Base-by-base conservation (phyloP, 140 eudicot genomes). In the Oenanthe javanica region DNA sequence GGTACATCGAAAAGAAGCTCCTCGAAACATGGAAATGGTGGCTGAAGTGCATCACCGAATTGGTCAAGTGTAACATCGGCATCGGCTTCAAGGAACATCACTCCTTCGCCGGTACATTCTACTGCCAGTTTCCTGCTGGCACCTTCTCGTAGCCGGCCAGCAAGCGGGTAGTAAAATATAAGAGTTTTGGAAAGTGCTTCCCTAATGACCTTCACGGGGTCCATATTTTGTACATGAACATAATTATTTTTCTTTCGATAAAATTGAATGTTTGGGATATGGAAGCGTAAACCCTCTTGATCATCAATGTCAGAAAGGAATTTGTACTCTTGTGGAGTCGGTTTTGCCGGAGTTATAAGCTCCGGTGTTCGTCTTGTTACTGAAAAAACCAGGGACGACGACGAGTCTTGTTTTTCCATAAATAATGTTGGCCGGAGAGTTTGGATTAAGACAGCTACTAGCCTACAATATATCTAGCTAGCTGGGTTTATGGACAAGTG, bases 1-100 rank as follows among this genome's bases (percentile, higher is more conserved):
- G 94, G 96, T n/a, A 93, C 91, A 67, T 89, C 86, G 59, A 64
- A 90, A 25, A 93, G 92, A 1, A 93, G 88, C 80, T 93, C 90
- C 55, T 90, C 91, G 51, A 90, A 80, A 78, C 90, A 87, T 1
- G 97, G 97, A 82, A 93, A 90, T 6, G 97, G 97, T 40, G 97
- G 96, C 38, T 82, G 91, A 71, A 90, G 87, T 0, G 78, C 86
- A 36, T 86, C 86, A 0, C 97, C 96, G 43, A 93, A 90, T 59
- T 89, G 76, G 59, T 79, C 73, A n/a, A 92, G 78, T 9, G 83
- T 84, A n/a, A 90, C 97, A 43, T 92, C 91, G 1, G 96, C 95
- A 40, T 90, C 96, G 14, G 97, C 97, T 79, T 89, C 96, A 2
- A 90, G 81, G 78, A 92, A 92, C 86, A 90, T 0, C 23, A 90